Conservation (phyloP, 345 rosid genomes). For the Moricandia moricandioides region DNA sequence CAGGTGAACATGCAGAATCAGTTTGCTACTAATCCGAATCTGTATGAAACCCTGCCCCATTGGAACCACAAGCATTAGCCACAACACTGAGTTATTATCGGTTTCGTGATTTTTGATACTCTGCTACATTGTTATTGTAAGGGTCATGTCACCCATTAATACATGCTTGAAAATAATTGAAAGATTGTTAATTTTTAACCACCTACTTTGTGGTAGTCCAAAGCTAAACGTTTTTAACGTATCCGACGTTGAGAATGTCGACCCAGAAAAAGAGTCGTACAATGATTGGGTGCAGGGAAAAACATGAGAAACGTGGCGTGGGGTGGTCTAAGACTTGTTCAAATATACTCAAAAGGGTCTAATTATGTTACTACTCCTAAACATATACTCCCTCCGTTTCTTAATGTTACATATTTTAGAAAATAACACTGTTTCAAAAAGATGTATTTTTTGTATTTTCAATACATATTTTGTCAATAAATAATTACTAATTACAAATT, state of each 20-base stretch:
- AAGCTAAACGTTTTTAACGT: neutral
- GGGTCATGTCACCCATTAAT: neutral
- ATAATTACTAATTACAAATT: too few species aligned
- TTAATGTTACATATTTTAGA: too few species aligned
- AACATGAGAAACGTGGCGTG: neutral
- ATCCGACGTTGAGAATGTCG: neutral
- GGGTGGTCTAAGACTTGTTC: neutral
- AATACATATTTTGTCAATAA: too few species aligned
- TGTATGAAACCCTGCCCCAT: slow-evolving; percentile 27
- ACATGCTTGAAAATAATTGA: slow-evolving; percentile 14
- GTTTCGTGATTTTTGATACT: slow-evolving; percentile 17
- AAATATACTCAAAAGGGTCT: neutral
- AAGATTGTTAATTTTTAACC: neutral
- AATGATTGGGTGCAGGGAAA: neutral
- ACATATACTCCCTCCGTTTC: too few species aligned
- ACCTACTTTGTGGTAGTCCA: neutral
- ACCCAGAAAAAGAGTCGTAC: neutral
- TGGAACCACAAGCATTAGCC: slow-evolving; percentile 31
- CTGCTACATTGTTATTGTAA: neutral
- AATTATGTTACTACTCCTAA: neutral
- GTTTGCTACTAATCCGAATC: slow-evolving; percentile 15
- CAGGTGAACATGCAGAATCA: slow-evolving; percentile 18
- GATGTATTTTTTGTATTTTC: too few species aligned
- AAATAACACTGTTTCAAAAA: too few species aligned
- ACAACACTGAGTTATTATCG: slow-evolving; percentile 3